Percentiles rank a stretch among this genome's conserved stretches.
Conservation (phyloP, 805 yeast species). For the Saitoella complicata region DNA sequence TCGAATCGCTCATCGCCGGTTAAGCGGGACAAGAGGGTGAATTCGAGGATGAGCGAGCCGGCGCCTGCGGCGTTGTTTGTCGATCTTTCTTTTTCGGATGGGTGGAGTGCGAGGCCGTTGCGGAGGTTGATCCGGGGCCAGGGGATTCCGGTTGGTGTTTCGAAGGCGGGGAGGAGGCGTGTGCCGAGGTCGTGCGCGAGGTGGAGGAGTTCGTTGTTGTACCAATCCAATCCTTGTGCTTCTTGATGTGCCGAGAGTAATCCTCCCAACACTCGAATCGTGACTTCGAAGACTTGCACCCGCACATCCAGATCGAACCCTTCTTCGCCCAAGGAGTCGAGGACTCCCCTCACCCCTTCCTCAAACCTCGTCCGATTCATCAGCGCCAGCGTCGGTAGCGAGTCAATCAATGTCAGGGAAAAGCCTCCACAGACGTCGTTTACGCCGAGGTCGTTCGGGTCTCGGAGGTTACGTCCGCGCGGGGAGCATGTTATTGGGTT, state of each 20-base stretch:
- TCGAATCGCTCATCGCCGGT: slow-evolving; percentile 65
- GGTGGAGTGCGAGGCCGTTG: slow-evolving; percentile 26
- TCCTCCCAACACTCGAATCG: slow-evolving; percentile 73
- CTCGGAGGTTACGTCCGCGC: slow-evolving; percentile 43
- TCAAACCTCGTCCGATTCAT: slow-evolving; percentile 44
- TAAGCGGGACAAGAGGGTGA: slow-evolving; percentile 55
- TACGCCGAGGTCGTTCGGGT: slow-evolving; percentile 37
- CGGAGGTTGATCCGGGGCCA: slow-evolving; percentile 61
- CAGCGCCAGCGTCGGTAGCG: slow-evolving; percentile 62
- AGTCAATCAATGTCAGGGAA: slow-evolving; percentile 62
- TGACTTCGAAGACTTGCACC: slow-evolving; percentile 77
- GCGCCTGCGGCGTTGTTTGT: slow-evolving; percentile 86
- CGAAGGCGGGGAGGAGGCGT: slow-evolving; percentile 53
- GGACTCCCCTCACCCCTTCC: slow-evolving; percentile 28
- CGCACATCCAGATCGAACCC: slow-evolving; percentile 46
- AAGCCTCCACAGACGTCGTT: slow-evolving; percentile 81
- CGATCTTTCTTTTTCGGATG: slow-evolving; percentile 12
- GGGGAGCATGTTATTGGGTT: slow-evolving; percentile 58
- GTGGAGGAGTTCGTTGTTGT: slow-evolving; percentile 55
- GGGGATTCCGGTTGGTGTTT: slow-evolving; percentile 48
- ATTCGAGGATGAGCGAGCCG: slow-evolving; percentile 65
- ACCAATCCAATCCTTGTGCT: slow-evolving; percentile 39
- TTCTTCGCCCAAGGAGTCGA: slow-evolving; percentile 19
- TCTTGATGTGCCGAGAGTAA: slow-evolving; percentile 62
- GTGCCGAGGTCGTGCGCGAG: slow-evolving; percentile 66